A percentile compares a stretch with the other conserved stretches of the same genome.
These are phyloP conservation scores for Tricholoma sp. DNA, from an alignment of 768 basidiomycete species.

Conservation along the genomic window DNA sequence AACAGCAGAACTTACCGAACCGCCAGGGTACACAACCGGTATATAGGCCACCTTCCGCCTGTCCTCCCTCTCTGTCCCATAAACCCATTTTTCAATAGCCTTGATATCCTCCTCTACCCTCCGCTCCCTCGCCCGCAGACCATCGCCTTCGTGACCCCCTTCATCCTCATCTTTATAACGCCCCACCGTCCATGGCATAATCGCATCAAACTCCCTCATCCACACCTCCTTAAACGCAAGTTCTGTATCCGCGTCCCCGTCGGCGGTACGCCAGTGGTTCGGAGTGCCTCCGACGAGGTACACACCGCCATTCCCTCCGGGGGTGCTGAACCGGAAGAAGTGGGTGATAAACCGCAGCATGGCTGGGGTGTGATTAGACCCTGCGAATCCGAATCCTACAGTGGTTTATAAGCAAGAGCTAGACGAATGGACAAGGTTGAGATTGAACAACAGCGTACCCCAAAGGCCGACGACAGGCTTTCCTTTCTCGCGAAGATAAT, in stretches of 20 bases:
- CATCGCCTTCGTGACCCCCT: slow-evolving; percentile 66
- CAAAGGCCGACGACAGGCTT: slow-evolving; percentile 70
- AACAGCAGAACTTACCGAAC: slow-evolving; percentile 54
- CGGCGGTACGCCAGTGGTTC: slow-evolving; percentile 69
- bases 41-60: slow-evolving; percentile 66
- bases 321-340: slow-evolving; percentile 57
- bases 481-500: slow-evolving; percentile 66
- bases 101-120: slow-evolving; percentile 63
- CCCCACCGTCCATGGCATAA: slow-evolving; percentile 82
- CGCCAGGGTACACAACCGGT: slow-evolving; percentile 80
- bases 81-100: slow-evolving; percentile 45
- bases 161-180: slow-evolving; percentile 55
- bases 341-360: slow-evolving; percentile 49
- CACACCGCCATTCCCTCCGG: slow-evolving; percentile 46
- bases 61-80: slow-evolving; percentile 30
- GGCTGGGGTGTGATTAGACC: slow-evolving; percentile 55
- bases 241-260: slow-evolving; percentile 64
- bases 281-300: slow-evolving; percentile 72
- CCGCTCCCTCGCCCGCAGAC: slow-evolving; percentile 62
- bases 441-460: slow-evolving; percentile 36
- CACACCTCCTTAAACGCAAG: slow-evolving; percentile 63
- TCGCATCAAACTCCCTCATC: slow-evolving; percentile 73
- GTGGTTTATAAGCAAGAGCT: not conserved
- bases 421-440: not conserved
- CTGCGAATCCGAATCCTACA: slow-evolving; percentile 67